Evolutionary conservation across 2,329 filamentous ascomycete species (phyloP).

Genomic region (Calonectria ilicicola): DNA sequence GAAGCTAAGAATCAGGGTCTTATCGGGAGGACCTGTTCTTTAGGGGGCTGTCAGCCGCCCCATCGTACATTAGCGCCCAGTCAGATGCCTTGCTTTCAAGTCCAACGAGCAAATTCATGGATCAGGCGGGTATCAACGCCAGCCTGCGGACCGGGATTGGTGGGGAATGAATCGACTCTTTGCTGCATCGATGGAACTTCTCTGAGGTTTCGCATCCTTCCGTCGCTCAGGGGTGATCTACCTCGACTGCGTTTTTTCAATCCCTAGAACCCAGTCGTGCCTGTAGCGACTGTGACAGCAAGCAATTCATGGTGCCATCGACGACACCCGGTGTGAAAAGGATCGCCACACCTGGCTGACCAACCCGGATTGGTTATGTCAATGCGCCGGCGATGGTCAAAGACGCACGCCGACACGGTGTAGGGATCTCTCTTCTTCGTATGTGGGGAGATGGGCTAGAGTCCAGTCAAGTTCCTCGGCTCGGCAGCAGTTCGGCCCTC

Average conservation of each 20-base stretch:
- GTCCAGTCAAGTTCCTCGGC: conserved; percentile 3
- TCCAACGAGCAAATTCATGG: conserved; percentile 11
- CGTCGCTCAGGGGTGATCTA: conserved; percentile 7
- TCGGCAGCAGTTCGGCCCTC: conserved; percentile 7
- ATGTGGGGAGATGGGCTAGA: conserved; percentile 20
- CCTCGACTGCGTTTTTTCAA: not conserved
- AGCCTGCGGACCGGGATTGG: conserved; percentile 13
- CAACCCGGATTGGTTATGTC: conserved; percentile 20
- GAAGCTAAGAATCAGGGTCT: conserved; percentile 27
- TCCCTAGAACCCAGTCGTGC: conserved; percentile 4
- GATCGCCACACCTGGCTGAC: conserved; percentile 25
- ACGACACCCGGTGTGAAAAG: conserved; percentile 4
- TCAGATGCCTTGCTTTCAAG: conserved; percentile 15
- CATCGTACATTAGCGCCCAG: conserved; percentile 31
- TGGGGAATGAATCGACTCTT: conserved; percentile 28
- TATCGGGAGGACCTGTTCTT: conserved; percentile 30
- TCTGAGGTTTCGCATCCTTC: conserved; percentile 2
- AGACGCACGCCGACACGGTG: conserved; percentile 23
- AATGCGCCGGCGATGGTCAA: conserved; percentile 26
- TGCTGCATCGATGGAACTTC: conserved; percentile 12
- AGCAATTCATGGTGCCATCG: conserved; percentile 21
- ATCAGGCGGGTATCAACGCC: conserved; percentile 25
- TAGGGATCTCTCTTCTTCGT: conserved; percentile 31
- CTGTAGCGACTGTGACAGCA: conserved; percentile 6
- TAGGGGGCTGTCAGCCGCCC: conserved; percentile 22